Base-by-base conservation (phyloP, 257 asterid species). In the Nicotiana paniculata region DNA sequence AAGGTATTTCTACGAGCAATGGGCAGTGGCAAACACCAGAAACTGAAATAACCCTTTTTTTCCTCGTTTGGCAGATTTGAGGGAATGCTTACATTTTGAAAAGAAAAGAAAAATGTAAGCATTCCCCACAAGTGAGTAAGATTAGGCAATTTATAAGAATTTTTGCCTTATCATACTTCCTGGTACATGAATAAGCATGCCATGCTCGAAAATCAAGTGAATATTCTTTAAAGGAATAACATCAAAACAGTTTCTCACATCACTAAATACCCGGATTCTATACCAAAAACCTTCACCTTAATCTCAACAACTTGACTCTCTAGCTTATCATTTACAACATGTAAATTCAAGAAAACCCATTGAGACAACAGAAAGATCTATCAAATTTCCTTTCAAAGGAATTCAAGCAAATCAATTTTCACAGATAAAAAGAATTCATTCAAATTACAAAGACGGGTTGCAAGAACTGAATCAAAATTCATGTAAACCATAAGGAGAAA, bases 301-400 rank as follows among this genome's bases (percentile, higher is more conserved):
- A 91, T 85, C 76, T 95, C 98, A 83, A 95, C 89, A 65, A 88
- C 88, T 85, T 93, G 94, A 82, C 88, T 85, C 84, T 95, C 99
- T 82, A 95, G 67, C 54, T 77, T 82, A 68, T 86, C 93, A 82
- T 88, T 85, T 63, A 85, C 57, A 35, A 76, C 87, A 81, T 85
- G 86, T 82, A 84, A 63, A 83, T 91, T 90, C 53, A 84, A 81
- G 81, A 96, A 90, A 87, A 90, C 86, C 97, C 98, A 96, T 81
- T 96, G 96, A 85, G 92, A 93, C 91, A 93, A 80, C 88, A 90
- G 12, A 78, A 93, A 35, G 97, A 94, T 88, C 87, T 90, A 54
- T 90, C 94, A 87, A 89, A 83, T 67, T 82, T 75, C 0, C 93
- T 79, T 92, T 91, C 89, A 93, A 83, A 28, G 92, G 84, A 87